phyloP scores from a whole-genome alignment of 2,329 filamentous ascomycete species.

The Curvularia sp. region DNA sequence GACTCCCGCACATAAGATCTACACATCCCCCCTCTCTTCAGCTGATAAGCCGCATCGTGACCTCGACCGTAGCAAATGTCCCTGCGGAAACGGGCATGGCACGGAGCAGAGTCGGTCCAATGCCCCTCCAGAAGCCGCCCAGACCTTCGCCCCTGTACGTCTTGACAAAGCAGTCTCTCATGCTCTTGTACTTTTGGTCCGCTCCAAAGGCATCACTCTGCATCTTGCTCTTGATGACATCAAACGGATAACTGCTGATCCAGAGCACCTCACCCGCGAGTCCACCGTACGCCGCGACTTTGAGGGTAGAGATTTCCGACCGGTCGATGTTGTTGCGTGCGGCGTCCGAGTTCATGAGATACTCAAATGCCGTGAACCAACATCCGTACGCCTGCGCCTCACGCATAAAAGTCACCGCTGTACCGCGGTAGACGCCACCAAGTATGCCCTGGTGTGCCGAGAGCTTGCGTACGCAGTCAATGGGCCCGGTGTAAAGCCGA shows the following conservation, averaged over 20 bases:
- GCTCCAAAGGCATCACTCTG: constrained; percentile 91
- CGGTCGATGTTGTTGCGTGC: constrained; percentile 77
- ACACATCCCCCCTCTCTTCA: constrained; percentile 4
- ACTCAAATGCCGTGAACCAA: constrained; percentile 97
- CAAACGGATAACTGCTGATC: constrained; percentile 92
- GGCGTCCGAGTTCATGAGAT: constrained; percentile 90
- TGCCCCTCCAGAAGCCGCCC: constrained; percentile 91
- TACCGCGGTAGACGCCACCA: constrained; percentile 82
- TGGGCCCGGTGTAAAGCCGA: constrained; percentile 80
- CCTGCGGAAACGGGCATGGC: constrained; percentile 97
- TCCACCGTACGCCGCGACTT: constrained; percentile 91
- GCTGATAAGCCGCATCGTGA: constrained; percentile 35
- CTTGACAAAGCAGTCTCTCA: constrained; percentile 89
- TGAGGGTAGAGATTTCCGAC: constrained; percentile 79
- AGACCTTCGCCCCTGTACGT: constrained; percentile 79
- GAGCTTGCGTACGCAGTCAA: constrained; percentile 91
- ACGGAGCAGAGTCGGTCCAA: constrained; percentile 87
- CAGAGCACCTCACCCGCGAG: constrained; percentile 93
- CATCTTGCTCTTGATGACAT: constrained; percentile 99
- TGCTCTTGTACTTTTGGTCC: constrained; percentile 74
- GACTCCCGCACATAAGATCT: not conserved
- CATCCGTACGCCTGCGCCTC: constrained; percentile 95
- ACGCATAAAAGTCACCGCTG: constrained; percentile 82
- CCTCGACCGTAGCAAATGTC: constrained; percentile 79
- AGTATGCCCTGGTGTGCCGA: constrained; percentile 71